phyloP scores from a whole-genome alignment of 2,329 filamentous ascomycete genomes.

The Colletotrichum filicis region DNA sequence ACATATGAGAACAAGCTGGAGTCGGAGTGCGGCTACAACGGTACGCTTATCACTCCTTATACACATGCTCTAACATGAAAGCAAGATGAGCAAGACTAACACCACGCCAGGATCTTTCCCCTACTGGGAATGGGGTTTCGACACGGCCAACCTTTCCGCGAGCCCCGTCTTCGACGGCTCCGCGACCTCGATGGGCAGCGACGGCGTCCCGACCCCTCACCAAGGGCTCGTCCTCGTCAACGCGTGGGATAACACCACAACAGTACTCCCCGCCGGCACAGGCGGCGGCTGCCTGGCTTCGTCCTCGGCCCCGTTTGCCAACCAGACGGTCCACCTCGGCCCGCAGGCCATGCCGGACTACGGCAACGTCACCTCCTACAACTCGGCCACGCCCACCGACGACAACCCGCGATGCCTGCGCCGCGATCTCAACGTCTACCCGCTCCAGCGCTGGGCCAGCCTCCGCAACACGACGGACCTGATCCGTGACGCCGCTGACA shows the following conservation, averaged over 20 bases:
- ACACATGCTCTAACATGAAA: neutral
- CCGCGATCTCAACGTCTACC: constrained; percentile 45
- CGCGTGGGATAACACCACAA: constrained; percentile 7
- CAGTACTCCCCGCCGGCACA: constrained; percentile 53
- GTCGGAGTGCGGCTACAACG: constrained; percentile 39
- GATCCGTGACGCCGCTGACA: constrained; percentile 40
- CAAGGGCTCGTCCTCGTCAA: constrained; percentile 34
- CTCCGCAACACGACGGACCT: constrained; percentile 42
- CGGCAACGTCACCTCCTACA: constrained; percentile 31
- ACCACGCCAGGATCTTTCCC: constrained; percentile 30
- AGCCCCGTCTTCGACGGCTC: constrained; percentile 53
- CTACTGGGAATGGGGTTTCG: constrained; percentile 29
- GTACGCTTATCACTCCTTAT: constrained; percentile 3
- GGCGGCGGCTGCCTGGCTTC: constrained; percentile 57
- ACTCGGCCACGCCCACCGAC: constrained; percentile 40
- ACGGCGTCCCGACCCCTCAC: constrained; percentile 47
- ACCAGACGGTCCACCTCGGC: constrained; percentile 52
- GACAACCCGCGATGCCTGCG: constrained; percentile 56
- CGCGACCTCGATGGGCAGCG: constrained; percentile 48
- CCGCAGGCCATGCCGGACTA: constrained; percentile 37
- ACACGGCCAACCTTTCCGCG: constrained; percentile 42
- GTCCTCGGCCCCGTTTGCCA: constrained; percentile 48
- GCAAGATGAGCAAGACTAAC: neutral
- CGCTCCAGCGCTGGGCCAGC: constrained; percentile 36
- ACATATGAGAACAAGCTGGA: constrained; percentile 37